Base-by-base conservation (phyloP, 2,329 filamentous ascomycete genomes). In the Neonectria sp. region DNA sequence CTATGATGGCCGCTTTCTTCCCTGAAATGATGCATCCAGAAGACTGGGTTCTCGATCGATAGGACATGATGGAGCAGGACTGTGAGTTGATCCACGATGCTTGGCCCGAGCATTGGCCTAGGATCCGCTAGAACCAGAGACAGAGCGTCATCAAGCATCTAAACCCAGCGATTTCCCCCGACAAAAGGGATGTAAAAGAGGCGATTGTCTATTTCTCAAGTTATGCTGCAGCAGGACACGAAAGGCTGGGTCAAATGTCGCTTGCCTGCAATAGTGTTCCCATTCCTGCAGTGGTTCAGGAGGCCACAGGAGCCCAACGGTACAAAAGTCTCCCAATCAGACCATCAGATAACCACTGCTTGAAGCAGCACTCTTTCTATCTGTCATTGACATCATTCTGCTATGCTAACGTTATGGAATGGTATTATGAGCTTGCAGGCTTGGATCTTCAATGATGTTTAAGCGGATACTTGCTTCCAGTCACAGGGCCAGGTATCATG, bases 1-100 rank as follows among this genome's bases (percentile, higher is more conserved):
- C 68, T 24, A 58, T 46, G 57, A 48, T 49, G 49, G 46, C 27
- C 27, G 58, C 35, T 52, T 53, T 53, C 11, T 24, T 29, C 51
- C 51, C 17, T 53, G 25, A 15, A 61, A n/a, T 45, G 29, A 37
- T 49, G 25, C 21, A 45, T 29, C 31, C 31, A 33, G 29, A 31
- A 33, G 31, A 9, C 13, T 37, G 15, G 5, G 35, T 11, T n/a
- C 8, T 51, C 33, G 27, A 62, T 27, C 35, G 13, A 46, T 48
- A 17, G 24, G n/a, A 51, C 2, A 9, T 24, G 15, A 21, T 21
- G 24, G n/a, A 24, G 35, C 35, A 37, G 15, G 15, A 29, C 33
- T 31, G 15, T 27, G 43, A 27, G 43, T 25, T 49, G 31, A 37
- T 25, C 21, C 21, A 35, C n/a, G 51, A 53, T 35, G n/a, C 51